Evolutionary conservation across 495 filamentous ascomycete species (phyloP).

Genomic region (Aspergillus taichungensis): DNA sequence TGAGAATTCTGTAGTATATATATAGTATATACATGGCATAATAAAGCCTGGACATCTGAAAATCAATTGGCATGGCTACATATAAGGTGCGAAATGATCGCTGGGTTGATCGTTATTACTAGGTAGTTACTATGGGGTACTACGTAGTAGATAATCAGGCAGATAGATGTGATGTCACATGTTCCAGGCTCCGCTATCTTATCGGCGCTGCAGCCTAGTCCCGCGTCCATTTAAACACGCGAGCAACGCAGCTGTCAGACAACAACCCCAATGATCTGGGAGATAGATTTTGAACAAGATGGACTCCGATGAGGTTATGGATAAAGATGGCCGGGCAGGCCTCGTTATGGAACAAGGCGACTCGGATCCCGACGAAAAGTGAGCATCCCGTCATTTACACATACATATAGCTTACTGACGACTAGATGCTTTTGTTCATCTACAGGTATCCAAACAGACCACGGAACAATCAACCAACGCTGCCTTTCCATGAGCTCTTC

Average conservation of each 20-base stretch:
- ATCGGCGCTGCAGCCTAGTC: conserved; percentile 28
- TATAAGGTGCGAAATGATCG: too few species aligned
- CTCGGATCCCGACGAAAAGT: conserved; percentile 59
- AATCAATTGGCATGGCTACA: too few species aligned
- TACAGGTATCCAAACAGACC: conserved; percentile 76
- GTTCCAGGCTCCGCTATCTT: conserved; percentile 14
- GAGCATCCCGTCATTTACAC: conserved; percentile 5
- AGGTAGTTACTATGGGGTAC: too few species aligned
- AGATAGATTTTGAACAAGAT: conserved; percentile 15
- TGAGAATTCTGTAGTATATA: not conserved
- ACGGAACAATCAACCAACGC: conserved; percentile 64
- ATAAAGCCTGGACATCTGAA: too few species aligned
- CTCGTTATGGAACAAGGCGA: conserved; percentile 34
- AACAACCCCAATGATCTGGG: not conserved
- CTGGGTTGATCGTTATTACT: too few species aligned
- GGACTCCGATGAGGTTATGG: conserved; percentile 43
- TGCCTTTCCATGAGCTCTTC: conserved; percentile 79
- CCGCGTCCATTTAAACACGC: not conserved
- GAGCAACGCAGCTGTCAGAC: too few species aligned
- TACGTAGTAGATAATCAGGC: not conserved
- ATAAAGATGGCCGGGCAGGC: conserved; percentile 31
- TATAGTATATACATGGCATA: not conserved
- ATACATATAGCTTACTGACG: conserved; percentile 15
- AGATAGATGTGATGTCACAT: conserved; percentile 12
- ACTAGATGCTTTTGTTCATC: not conserved